phyloP scores from a whole-genome alignment of 2,329 filamentous ascomycete genomes.

The Ceratocystis lukuohia region DNA sequence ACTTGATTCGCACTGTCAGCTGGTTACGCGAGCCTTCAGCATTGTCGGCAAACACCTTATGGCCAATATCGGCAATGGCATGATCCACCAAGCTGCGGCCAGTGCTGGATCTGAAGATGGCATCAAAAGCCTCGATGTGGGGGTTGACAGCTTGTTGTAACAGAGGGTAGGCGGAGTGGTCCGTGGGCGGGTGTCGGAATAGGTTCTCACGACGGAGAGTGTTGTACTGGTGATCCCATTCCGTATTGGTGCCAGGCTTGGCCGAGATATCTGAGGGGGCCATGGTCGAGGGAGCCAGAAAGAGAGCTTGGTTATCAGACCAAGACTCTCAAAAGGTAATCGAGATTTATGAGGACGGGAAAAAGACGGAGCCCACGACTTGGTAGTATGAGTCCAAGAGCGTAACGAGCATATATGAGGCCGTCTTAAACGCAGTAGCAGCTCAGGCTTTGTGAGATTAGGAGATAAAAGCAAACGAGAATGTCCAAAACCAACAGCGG shows the following conservation, averaged over 20 bases:
- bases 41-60: conserved; percentile 72
- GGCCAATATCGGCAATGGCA: conserved; percentile 77
- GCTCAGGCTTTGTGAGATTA: background rate
- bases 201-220: conserved; percentile 76
- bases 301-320: conserved; percentile 10
- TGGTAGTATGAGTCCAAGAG: too few species aligned
- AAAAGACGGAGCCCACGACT: too few species aligned
- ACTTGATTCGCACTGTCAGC: conserved; percentile 63
- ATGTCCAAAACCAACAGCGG: background rate
- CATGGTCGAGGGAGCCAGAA: conserved; percentile 13
- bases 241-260: conserved; percentile 41
- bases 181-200: conserved; percentile 76
- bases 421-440: background rate
- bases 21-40: conserved; percentile 52
- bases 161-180: conserved; percentile 75
- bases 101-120: conserved; percentile 45
- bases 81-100: conserved; percentile 44
- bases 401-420: background rate
- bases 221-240: conserved; percentile 78
- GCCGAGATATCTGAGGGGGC: conserved; percentile 13
- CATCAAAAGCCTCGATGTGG: conserved; percentile 93
- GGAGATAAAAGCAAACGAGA: background rate
- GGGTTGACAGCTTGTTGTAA: conserved; percentile 77
- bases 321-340: conserved; percentile 1
- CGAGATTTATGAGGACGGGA: background rate